Evolutionary conservation across 495 filamentous ascomycete genomes (phyloP).

Genomic region (Rhizodiscina lignyota): DNA sequence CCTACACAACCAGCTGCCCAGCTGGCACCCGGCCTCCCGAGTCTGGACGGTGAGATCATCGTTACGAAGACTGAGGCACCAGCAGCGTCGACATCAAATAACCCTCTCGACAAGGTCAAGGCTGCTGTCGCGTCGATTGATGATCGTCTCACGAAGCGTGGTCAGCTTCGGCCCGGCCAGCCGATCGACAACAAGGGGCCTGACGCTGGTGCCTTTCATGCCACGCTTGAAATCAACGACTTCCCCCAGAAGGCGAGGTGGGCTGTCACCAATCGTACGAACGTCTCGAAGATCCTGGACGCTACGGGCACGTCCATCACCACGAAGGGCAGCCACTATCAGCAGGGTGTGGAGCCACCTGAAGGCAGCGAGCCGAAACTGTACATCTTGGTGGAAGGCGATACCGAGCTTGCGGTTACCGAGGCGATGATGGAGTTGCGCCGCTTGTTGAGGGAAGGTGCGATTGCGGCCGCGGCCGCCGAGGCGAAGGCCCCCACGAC

Average conservation of each 20-base stretch:
- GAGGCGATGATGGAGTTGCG: slow-evolving; percentile 86
- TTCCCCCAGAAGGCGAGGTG: slow-evolving; percentile 98
- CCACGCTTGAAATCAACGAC: slow-evolving; percentile 96
- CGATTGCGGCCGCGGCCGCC: slow-evolving; percentile 71
- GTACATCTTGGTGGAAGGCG: slow-evolving; percentile 94
- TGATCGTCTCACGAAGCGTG: slow-evolving; percentile 67
- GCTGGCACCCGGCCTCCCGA: slow-evolving; percentile 37
- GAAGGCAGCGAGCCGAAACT: slow-evolving; percentile 68
- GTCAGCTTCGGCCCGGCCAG: slow-evolving; percentile 74
- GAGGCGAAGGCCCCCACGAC: slow-evolving; percentile 63
- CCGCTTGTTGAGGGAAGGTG: slow-evolving; percentile 79
- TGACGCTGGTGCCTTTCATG: slow-evolving; percentile 93
- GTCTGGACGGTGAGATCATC: slow-evolving; percentile 59
- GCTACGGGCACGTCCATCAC: slow-evolving; percentile 91
- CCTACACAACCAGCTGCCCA: slow-evolving; percentile 24
- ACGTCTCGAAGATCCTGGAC: slow-evolving; percentile 96
- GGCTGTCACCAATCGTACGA: slow-evolving; percentile 97
- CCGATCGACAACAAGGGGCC: slow-evolving; percentile 98
- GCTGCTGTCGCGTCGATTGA: slow-evolving; percentile 77
- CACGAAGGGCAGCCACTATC: slow-evolving; percentile 85
- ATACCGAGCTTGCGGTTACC: slow-evolving; percentile 82
- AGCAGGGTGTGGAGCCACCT: slow-evolving; percentile 61
- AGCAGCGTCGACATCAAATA: slow-evolving; percentile 30
- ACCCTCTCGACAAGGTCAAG: slow-evolving; percentile 69
- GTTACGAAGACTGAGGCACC: slow-evolving; percentile 57